A percentile compares a stretch with the other conserved stretches of the same genome.
Conservation (phyloP, 2,329 filamentous ascomycete genomes). For the Aspergillus sp. region DNA sequence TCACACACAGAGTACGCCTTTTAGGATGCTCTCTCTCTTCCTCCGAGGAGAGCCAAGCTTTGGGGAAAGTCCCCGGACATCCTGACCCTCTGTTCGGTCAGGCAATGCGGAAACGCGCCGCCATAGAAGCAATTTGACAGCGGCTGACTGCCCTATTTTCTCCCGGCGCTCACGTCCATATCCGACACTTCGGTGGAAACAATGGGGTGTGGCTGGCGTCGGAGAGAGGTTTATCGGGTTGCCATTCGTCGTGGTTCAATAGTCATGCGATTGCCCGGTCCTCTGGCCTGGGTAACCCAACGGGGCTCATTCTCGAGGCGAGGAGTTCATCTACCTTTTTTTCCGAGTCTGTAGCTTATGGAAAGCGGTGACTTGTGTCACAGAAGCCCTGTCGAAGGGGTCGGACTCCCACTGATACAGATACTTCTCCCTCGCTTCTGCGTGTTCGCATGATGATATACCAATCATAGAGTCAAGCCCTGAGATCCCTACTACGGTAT, state of each 20-base stretch:
- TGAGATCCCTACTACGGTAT: slow-evolving; percentile 59
- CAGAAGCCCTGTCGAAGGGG: slow-evolving; percentile 69
- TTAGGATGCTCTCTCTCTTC: slow-evolving; percentile 40
- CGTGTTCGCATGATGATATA: slow-evolving; percentile 82
- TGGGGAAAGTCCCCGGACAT: slow-evolving; percentile 99
- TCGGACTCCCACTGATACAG: slow-evolving; percentile 51
- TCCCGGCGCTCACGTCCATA: slow-evolving; percentile 46
- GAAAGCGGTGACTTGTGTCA: slow-evolving; percentile 49
- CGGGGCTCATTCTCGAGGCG: slow-evolving; percentile 99
- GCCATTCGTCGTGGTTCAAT: slow-evolving; percentile 87
- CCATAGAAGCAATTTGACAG: slow-evolving; percentile 90
- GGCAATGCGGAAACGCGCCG: slow-evolving; percentile 94
- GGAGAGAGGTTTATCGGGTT: slow-evolving; percentile 49
- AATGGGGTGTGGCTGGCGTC: slow-evolving; percentile 33
- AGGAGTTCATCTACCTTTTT: slow-evolving; percentile 64
- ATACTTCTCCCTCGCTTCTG: slow-evolving; percentile 4
- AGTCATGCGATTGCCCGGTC: slow-evolving; percentile 95
- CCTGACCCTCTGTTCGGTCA: slow-evolving; percentile 51
- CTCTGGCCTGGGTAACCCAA: slow-evolving; percentile 81
- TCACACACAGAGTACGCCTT: slow-evolving; percentile 75
- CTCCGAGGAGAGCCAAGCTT: slow-evolving; percentile 59
- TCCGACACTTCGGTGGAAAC: slow-evolving; percentile 49
- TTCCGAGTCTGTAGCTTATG: slow-evolving; percentile 55
- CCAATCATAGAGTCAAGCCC: slow-evolving; percentile 99
- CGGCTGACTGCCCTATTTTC: slow-evolving; percentile 70